Base-by-base conservation (phyloP, 1,284 basidiomycete species). In the Cerioporus squamosus region DNA sequence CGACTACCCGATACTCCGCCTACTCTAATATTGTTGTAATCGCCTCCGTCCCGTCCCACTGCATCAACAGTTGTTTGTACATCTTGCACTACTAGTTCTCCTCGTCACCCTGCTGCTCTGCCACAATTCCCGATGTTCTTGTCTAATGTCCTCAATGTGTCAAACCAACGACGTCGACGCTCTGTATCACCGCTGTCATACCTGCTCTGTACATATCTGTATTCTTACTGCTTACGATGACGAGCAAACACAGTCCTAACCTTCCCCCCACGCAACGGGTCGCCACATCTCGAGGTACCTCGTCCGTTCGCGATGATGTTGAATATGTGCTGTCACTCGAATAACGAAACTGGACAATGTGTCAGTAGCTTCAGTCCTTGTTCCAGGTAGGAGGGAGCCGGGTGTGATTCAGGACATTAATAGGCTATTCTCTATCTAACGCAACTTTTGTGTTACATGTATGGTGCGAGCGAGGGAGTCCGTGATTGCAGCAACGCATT, bases 181-280 rank as follows among this genome's bases (percentile, higher is more conserved):
- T 64, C 49, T 68, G 67, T 68, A 60, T 59, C 47, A 31, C 51
- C 62, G 65, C 63, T 66, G 51, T 66, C 61, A 55, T 58, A 66
- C 48, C 61, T 66, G 59, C 64, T 64, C 18, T 68, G 67, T 68
- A 66, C 54, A 65, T 66, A 63, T 43, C 43, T 65, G 65, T 68
- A 65, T 60, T 50, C 26, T 52, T 59, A 57, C 45, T 42, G 48
- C 31, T 45, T 8, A 18, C 39, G 49, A 20, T 42, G n/a, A 51
- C 31, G 49, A 9, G n/a, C 20, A 17, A 38, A 20, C 18, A 18
- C 39, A 36, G 33, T 36, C 10, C 33, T 36, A 36, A 36, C 6
- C 33, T 29, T 29, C 14, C 33, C 14, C 33, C 8, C 4, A 36
- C 22, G 17, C 9, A 12, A 44, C 18, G 22, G 29, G 43, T 49